phyloP scores from a whole-genome alignment of 2,329 filamentous ascomycete species.

The Sporothrix brasiliensis region DNA sequence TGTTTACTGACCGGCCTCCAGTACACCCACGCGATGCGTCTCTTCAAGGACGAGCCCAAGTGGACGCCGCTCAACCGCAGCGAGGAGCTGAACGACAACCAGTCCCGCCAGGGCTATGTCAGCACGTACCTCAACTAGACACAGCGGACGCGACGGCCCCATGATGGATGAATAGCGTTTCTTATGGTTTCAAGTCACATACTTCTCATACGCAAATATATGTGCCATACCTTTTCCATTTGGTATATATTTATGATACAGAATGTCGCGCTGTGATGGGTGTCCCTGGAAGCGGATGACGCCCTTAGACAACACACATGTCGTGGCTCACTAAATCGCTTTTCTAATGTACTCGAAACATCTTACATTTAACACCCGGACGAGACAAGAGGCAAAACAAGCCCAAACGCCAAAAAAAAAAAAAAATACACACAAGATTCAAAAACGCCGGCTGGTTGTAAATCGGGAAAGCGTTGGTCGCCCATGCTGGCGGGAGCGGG shows the following conservation, averaged over 20 bases:
- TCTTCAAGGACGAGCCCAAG: constrained; percentile 98
- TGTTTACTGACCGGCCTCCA: constrained; percentile 44
- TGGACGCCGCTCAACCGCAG: constrained; percentile 92
- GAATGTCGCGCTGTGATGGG: background rate
- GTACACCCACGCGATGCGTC: constrained; percentile 93
- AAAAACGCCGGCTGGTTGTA: background rate
- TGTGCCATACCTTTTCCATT: background rate
- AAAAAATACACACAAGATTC: background rate
- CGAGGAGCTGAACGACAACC: constrained; percentile 75
- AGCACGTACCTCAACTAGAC: constrained; percentile 46
- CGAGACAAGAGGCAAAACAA: background rate
- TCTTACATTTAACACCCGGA: background rate
- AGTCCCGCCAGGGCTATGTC: constrained; percentile 78
- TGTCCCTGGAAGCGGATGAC: background rate
- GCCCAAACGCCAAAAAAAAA: background rate
- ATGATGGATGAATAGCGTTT: constrained; percentile 3
- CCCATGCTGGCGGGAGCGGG: background rate
- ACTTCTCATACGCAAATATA: background rate
- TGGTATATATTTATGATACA: background rate
- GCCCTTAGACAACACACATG: too few species aligned
- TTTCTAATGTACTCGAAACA: background rate
- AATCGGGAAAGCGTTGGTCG: background rate
- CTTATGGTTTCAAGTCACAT: background rate
- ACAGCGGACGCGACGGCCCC: background rate
- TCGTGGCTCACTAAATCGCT: background rate